phyloP scores from a whole-genome alignment of 2,329 filamentous ascomycete species.

The Ophiostoma triangulosporum region DNA sequence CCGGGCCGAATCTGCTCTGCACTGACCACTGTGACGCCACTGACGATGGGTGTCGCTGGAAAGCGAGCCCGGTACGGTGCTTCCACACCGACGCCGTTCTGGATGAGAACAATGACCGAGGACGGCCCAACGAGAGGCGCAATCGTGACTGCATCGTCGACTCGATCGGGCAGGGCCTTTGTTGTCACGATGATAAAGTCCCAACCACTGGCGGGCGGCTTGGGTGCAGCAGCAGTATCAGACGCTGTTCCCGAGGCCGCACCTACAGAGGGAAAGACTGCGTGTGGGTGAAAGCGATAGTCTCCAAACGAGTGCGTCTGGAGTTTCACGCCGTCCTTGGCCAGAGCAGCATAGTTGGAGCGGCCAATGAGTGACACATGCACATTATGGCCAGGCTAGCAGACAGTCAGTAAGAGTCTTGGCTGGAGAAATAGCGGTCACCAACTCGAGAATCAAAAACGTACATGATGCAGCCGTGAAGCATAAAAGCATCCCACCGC shows the following conservation, averaged over 20 bases:
- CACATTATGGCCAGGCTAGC: conserved; percentile 34
- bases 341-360: conserved; percentile 56
- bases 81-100: conserved; percentile 60
- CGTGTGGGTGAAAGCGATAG: conserved; percentile 48
- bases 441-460: neutral
- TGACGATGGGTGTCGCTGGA: conserved; percentile 45
- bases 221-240: conserved; percentile 5
- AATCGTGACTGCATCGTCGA: conserved; percentile 47
- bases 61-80: conserved; percentile 51
- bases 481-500: conserved; percentile 63
- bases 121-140: conserved; percentile 40
- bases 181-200: conserved; percentile 59
- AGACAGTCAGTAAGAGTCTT: neutral
- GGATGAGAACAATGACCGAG: conserved; percentile 52
- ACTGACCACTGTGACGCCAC: conserved; percentile 55
- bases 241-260: conserved; percentile 21
- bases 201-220: conserved; percentile 14
- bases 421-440: neutral
- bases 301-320: conserved; percentile 53
- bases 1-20: conserved; percentile 53
- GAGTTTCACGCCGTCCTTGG: conserved; percentile 46
- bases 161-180: conserved; percentile 52
- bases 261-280: conserved; percentile 47
- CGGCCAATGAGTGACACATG: conserved; percentile 58
- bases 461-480: conserved; percentile 46